These are phyloP conservation scores for Ogataea degrootiae DNA, from an alignment of 805 yeast species.

Conservation along the genomic window DNA sequence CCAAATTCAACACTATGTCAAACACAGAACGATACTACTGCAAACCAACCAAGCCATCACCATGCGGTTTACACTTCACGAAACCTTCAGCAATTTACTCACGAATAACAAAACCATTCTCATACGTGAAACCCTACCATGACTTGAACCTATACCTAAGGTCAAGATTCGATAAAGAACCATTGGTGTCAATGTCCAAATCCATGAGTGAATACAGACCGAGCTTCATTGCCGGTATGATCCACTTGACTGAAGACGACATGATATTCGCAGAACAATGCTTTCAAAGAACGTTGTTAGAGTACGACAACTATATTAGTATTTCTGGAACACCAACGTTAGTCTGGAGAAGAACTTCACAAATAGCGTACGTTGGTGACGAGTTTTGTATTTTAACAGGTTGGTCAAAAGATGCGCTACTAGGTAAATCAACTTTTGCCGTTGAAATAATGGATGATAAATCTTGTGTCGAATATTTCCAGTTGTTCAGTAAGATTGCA, in stretches of 20 bases:
- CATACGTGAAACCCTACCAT: slow-evolving; percentile 90
- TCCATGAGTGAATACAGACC: slow-evolving; percentile 90
- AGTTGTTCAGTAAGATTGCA: slow-evolving; percentile 76
- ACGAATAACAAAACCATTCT: slow-evolving; percentile 67
- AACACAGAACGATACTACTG: not conserved
- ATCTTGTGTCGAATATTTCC: slow-evolving; percentile 83
- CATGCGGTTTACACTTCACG: slow-evolving; percentile 41
- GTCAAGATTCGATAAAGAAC: slow-evolving; percentile 58
- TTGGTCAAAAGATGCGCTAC: slow-evolving; percentile 70
- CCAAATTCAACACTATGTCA: not conserved
- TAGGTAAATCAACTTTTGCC: slow-evolving; percentile 65
- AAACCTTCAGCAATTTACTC: slow-evolving; percentile 81
- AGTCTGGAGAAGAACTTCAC: slow-evolving; percentile 95
- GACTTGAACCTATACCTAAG: slow-evolving; percentile 69
- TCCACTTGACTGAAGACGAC: slow-evolving; percentile 84
- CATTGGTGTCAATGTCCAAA: slow-evolving; percentile 73
- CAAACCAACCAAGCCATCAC: slow-evolving; percentile 3
- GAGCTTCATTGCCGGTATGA: slow-evolving; percentile 87
- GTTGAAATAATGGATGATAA: slow-evolving; percentile 84
- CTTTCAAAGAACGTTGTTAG: slow-evolving; percentile 85
- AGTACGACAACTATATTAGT: slow-evolving; percentile 79
- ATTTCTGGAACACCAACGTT: slow-evolving; percentile 91
- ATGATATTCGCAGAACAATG: slow-evolving; percentile 94
- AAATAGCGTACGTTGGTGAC: slow-evolving; percentile 90
- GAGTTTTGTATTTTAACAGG: slow-evolving; percentile 91